phyloP scores from a whole-genome alignment of 1,284 basidiomycete species.

The Tylopilus orsonianus region DNA sequence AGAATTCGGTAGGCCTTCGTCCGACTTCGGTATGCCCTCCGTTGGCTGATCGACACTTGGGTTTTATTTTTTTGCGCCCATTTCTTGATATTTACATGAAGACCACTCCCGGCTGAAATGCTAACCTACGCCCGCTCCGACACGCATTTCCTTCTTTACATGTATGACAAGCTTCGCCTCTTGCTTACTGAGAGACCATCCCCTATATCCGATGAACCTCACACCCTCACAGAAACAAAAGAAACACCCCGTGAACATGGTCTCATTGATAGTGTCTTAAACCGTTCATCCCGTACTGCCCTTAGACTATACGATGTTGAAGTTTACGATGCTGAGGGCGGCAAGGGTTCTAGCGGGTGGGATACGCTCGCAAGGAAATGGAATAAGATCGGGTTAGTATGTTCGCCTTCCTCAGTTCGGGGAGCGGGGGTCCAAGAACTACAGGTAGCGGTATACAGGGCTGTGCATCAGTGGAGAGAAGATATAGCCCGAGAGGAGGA shows the following conservation, averaged over 20 bases:
- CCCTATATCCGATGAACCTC: conserved; percentile 30
- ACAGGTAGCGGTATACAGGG: conserved; percentile 72
- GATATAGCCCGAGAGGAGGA: conserved; percentile 79
- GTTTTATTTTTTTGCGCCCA: no score
- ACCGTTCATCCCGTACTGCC: conserved; percentile 72
- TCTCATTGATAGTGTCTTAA: conserved; percentile 57
- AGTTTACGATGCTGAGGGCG: conserved; percentile 64
- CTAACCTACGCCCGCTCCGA: conserved; percentile 91
- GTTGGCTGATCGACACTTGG: conserved; percentile 4
- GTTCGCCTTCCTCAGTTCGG: conserved; percentile 38
- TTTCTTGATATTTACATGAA: conserved; percentile 23
- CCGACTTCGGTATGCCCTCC: not conserved
- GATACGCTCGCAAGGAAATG: conserved; percentile 74
- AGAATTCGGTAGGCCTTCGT: conserved; percentile 68
- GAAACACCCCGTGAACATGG: conserved; percentile 26
- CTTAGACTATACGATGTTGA: conserved; percentile 68
- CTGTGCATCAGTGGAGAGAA: conserved; percentile 88
- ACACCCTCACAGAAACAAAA: conserved; percentile 8
- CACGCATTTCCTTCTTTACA: conserved; percentile 91
- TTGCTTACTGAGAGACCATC: conserved; percentile 71
- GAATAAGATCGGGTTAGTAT: conserved; percentile 62
- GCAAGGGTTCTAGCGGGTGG: conserved; percentile 74
- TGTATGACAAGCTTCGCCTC: conserved; percentile 92
- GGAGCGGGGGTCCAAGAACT: conserved; percentile 65
- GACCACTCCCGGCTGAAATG: conserved; percentile 89